These are phyloP conservation scores for Scutellaria minor DNA, from an alignment of 257 asterid species.

Conservation along the genomic window DNA sequence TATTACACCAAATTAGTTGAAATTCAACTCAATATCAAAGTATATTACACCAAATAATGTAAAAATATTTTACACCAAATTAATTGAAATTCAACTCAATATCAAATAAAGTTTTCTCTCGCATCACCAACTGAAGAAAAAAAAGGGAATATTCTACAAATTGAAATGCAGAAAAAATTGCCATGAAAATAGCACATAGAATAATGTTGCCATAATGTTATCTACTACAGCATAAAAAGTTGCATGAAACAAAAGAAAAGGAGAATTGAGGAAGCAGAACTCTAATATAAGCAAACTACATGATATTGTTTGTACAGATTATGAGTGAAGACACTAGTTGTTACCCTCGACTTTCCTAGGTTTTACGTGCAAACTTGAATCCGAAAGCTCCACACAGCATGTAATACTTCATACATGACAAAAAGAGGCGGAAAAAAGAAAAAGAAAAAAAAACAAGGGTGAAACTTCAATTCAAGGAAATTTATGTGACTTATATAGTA, in stretches of 20 bases:
- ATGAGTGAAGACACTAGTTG: conserved; percentile 32
- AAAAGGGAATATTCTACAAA: too few species aligned
- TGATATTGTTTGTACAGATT: conserved; percentile 35
- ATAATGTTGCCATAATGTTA: not conserved
- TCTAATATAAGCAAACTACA: conserved; percentile 29
- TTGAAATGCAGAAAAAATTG: too few species aligned
- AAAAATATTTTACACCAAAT: not conserved
- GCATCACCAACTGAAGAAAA: too few species aligned
- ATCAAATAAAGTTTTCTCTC: too few species aligned
- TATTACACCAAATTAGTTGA: not conserved
- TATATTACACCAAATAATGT: too few species aligned
- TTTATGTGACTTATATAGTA: conserved; percentile 14
- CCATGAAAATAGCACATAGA: not conserved
- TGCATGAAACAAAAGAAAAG: not conserved
- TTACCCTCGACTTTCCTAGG: conserved; percentile 42
- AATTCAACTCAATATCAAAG: not conserved
- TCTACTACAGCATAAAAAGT: too few species aligned
- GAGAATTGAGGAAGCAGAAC: not conserved
- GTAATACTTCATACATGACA: conserved; percentile 33
- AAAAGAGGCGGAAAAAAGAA: conserved; percentile 5
- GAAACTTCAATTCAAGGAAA: conserved; percentile 33
- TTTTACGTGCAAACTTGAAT: conserved; percentile 41
- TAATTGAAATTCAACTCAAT: not conserved
- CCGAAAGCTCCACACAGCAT: conserved; percentile 31
- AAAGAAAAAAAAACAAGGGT: conserved; percentile 30